A percentile compares a stretch with the other conserved stretches of the same genome.
These are phyloP conservation scores for Arthrobotrys musiformis DNA, from an alignment of 2,329 filamentous ascomycete species.

Conservation along the genomic window DNA sequence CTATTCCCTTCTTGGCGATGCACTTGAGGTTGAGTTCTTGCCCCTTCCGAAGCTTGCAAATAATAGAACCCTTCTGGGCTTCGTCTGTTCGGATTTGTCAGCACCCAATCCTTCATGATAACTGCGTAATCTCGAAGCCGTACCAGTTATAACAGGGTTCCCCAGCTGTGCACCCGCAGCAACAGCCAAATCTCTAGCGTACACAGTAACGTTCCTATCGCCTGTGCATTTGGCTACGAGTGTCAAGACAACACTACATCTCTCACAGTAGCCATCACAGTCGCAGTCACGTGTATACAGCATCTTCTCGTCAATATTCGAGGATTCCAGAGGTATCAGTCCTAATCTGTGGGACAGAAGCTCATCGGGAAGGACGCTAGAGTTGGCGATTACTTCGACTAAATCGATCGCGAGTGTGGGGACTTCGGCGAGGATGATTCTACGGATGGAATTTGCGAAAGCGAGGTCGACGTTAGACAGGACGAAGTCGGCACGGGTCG, in stretches of 20 bases:
- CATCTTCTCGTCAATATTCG: constrained; percentile 80
- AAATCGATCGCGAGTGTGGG: constrained; percentile 89
- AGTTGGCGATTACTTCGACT: constrained; percentile 91
- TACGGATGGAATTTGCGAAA: constrained; percentile 91
- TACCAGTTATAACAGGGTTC: constrained; percentile 58
- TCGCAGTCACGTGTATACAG: constrained; percentile 93
- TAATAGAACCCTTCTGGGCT: constrained; percentile 81
- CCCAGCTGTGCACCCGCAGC: constrained; percentile 61
- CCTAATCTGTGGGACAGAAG: constrained; percentile 93
- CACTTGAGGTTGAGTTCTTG: constrained; percentile 92
- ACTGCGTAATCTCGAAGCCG: constrained; percentile 74
- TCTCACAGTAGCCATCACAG: constrained; percentile 93
- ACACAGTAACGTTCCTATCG: constrained; percentile 92
- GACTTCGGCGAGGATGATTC: constrained; percentile 91
- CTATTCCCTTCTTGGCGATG: constrained; percentile 97
- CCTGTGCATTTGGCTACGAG: constrained; percentile 86
- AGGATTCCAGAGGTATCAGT: constrained; percentile 85
- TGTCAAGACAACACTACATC: constrained; percentile 85
- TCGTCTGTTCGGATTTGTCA: constrained; percentile 78
- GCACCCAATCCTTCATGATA: constrained; percentile 71
- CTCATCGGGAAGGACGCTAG: constrained; percentile 94
- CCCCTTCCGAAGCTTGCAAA: constrained; percentile 87
- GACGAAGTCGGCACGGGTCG: constrained; percentile 87
- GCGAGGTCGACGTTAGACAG: constrained; percentile 80
- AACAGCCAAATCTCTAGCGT: constrained; percentile 86